Base-by-base conservation (phyloP, 371 early-diverging fungal species). In the Entomophthora muscae region DNA sequence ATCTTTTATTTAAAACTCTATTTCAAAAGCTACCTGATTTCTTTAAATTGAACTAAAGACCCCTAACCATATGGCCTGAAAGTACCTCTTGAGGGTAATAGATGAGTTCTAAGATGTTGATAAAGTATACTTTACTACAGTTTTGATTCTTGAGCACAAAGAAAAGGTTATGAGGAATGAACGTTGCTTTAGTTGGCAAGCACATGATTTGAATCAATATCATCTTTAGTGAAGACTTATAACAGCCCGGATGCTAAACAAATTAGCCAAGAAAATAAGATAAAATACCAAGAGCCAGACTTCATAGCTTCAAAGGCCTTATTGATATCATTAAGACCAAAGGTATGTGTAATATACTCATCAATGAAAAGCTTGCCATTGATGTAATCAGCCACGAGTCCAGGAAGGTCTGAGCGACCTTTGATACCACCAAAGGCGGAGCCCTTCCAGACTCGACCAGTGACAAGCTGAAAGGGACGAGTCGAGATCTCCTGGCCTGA, bases 351-450 rank as follows among this genome's bases (percentile, higher is more conserved):
- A 69, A 94, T 81, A 69, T 83, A 86, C 66, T 88, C 88, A 69
- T 96, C 97, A 64, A 96, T 80, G 76, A 92, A 91, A 58, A 96
- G 77, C 71, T 83, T 73, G 61, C 88, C 86, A 53, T 79, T 72
- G 63, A 89, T 59, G 68, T 95, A 96, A 68, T 86, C 79, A 66
- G 91, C 75, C 27, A 96, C 93, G 55, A 92, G 78, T 7, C 79
- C 83, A 1, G 93, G 93, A 69, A 96, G 76, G 71, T 96, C 93
- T 3, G 87, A 76, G 61, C 93, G 78, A 53, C 96, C 96, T 79
- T 95, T 95, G 69, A 93, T 86, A 56, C 97, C 97, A 66, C 97
- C 97, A 70, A 95, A 96, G 1, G 96, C 96, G 57, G 86, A 83
- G 10, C 97, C 97, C 73, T 87, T 89, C 97, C 97, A 96, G 24